Conservation (phyloP, 768 basidiomycete species). For the Suillus decipiens region DNA sequence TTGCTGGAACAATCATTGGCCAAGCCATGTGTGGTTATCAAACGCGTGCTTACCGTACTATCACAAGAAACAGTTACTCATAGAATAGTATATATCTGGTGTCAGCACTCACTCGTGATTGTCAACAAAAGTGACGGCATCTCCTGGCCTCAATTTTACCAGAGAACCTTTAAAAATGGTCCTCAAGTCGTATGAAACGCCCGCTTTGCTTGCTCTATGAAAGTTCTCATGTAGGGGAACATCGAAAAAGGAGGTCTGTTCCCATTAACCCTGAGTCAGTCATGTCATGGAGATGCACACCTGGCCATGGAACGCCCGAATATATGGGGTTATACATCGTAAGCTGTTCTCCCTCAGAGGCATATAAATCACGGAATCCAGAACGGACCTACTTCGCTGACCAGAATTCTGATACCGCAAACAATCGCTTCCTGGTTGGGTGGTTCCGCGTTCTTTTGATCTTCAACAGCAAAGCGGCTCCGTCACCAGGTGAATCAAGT, state of each 20-base stretch:
- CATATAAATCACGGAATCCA: neutral
- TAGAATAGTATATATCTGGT: neutral
- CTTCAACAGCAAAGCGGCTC: constrained; percentile 33
- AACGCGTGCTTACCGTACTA: constrained; percentile 57
- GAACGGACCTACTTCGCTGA: constrained; percentile 54
- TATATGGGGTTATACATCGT: constrained; percentile 54
- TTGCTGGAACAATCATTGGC: constrained; percentile 40
- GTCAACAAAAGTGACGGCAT: constrained; percentile 90
- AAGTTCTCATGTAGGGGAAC: constrained; percentile 88
- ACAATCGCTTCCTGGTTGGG: constrained; percentile 51
- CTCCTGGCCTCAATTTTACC: constrained; percentile 64
- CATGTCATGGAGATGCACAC: constrained; percentile 36
- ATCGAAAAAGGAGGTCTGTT: constrained; percentile 86
- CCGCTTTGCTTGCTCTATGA: constrained; percentile 68
- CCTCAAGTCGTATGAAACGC: constrained; percentile 73
- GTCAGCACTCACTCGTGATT: constrained; percentile 74
- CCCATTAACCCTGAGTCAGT: constrained; percentile 5
- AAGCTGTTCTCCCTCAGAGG: constrained; percentile 35
- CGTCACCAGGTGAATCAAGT: neutral
- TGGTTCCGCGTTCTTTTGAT: constrained; percentile 51
- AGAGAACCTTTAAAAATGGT: constrained; percentile 71
- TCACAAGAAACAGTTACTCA: constrained; percentile 1
- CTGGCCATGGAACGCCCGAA: constrained; percentile 64
- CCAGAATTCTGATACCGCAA: constrained; percentile 84
- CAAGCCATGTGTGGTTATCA: neutral